These are phyloP conservation scores for Fusarium sterilihyphosum DNA, from an alignment of 2,329 filamentous ascomycete genomes.

Conservation along the genomic window DNA sequence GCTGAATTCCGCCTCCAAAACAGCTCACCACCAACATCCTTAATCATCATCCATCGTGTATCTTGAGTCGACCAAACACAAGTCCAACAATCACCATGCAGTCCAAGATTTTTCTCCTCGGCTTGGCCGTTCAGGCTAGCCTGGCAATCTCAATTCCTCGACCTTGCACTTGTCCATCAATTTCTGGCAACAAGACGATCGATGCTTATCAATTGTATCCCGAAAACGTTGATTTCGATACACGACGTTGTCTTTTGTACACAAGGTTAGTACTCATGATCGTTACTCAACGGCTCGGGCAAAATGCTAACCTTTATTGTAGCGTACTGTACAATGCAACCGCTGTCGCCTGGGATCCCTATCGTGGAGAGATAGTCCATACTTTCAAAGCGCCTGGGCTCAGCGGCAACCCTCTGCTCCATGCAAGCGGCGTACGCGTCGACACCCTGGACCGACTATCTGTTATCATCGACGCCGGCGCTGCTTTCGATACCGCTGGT, in stretches of 20 bases:
- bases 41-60: no score
- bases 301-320: not conserved
- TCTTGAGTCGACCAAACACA: not conserved
- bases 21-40: not conserved
- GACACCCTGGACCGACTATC: slow-evolving; percentile 48
- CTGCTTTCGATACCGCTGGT: slow-evolving; percentile 49
- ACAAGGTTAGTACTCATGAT: not conserved
- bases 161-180: not conserved
- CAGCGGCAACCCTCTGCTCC: slow-evolving; percentile 32
- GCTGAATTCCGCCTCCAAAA: not conserved
- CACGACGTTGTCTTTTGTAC: slow-evolving; percentile 8
- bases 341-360: slow-evolving; percentile 12
- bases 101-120: not conserved
- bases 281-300: accelerated
- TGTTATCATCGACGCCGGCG: slow-evolving; percentile 49
- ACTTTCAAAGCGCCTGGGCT: slow-evolving; percentile 44
- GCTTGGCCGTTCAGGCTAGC: not conserved
- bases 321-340: slow-evolving; percentile 16
- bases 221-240: slow-evolving; percentile 13
- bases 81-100: not conserved
- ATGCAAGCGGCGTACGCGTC: slow-evolving; percentile 49
- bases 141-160: not conserved
- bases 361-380: slow-evolving; percentile 34
- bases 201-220: slow-evolving; percentile 8
- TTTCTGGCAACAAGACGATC: not conserved